Conservation (phyloP, 345 rosid species). For the Reutealis trisperma region DNA sequence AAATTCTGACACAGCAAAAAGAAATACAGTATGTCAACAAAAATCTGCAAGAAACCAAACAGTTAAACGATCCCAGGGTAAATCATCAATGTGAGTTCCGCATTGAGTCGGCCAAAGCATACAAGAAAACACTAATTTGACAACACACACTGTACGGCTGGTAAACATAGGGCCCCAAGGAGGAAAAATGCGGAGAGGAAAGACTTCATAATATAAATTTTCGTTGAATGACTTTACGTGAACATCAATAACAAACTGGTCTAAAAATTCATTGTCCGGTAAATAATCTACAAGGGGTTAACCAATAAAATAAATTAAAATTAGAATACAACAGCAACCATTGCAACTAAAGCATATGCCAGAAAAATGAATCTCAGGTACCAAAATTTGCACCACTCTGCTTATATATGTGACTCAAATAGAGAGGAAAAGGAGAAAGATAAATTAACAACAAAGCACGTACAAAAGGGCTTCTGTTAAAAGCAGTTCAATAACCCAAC, state of each 20-base stretch:
- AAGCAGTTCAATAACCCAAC: conserved; percentile 35
- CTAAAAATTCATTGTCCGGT: neutral
- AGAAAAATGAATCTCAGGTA: conserved; percentile 23
- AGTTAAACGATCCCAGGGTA: neutral
- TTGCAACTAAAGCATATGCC: conserved; percentile 25
- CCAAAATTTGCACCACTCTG: conserved; percentile 39
- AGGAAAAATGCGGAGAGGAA: neutral
- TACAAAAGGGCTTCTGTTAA: conserved; percentile 40
- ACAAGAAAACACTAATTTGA: neutral
- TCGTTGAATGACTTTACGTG: neutral
- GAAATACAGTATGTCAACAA: neutral
- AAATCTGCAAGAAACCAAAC: neutral
- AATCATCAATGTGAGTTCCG: neutral
- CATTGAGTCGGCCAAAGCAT: neutral
- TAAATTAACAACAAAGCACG: conserved; percentile 41
- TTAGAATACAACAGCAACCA: conserved; percentile 27
- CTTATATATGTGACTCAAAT: conserved; percentile 24
- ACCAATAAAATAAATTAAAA: conserved; percentile 9
- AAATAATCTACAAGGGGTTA: conserved; percentile 9
- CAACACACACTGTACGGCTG: neutral
- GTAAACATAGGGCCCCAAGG: neutral
- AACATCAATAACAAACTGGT: neutral
- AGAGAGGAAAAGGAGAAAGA: conserved; percentile 15
- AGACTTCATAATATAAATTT: neutral
- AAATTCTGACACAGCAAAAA: neutral